Conservation (phyloP, 257 asterid genomes). For the Rubia yunnanensis region DNA sequence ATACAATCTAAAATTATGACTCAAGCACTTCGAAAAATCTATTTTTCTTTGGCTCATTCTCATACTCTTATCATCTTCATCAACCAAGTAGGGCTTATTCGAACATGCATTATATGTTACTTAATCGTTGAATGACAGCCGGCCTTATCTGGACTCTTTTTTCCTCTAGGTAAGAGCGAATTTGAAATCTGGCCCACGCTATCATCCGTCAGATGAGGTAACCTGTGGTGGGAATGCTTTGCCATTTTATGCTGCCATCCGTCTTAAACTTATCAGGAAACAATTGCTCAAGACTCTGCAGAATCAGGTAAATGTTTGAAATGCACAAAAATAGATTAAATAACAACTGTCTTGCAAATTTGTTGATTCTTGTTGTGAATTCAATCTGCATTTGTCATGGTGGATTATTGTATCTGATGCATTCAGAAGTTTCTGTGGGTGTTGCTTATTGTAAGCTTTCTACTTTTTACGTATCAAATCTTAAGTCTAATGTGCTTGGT, state of each 20-base stretch:
- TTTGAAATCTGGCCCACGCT: constrained; percentile 36
- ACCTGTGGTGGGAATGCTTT: constrained; percentile 96
- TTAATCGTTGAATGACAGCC: neutral
- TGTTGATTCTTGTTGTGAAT: neutral
- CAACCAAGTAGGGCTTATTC: constrained; percentile 61
- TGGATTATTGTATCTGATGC: neutral
- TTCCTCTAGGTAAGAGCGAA: constrained; percentile 51
- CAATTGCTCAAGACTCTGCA: constrained; percentile 44
- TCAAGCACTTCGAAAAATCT: constrained; percentile 79
- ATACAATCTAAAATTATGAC: constrained; percentile 67
- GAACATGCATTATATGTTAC: neutral
- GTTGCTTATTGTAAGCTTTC: neutral
- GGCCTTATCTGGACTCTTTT: constrained; percentile 9
- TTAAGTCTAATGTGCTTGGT: neutral
- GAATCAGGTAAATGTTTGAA: constrained; percentile 41
- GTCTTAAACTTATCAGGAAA: constrained; percentile 76
- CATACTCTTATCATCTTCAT: constrained; percentile 70
- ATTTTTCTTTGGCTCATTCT: constrained; percentile 76
- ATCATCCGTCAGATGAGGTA: constrained; percentile 57
- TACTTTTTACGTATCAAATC: neutral
- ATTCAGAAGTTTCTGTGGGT: neutral
- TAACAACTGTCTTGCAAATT: neutral
- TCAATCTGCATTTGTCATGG: neutral
- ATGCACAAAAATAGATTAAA: neutral
- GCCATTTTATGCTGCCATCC: constrained; percentile 85